Evolutionary conservation across 2,329 filamentous ascomycete genomes (phyloP).

Genomic region (Ceratocystis variospora): DNA sequence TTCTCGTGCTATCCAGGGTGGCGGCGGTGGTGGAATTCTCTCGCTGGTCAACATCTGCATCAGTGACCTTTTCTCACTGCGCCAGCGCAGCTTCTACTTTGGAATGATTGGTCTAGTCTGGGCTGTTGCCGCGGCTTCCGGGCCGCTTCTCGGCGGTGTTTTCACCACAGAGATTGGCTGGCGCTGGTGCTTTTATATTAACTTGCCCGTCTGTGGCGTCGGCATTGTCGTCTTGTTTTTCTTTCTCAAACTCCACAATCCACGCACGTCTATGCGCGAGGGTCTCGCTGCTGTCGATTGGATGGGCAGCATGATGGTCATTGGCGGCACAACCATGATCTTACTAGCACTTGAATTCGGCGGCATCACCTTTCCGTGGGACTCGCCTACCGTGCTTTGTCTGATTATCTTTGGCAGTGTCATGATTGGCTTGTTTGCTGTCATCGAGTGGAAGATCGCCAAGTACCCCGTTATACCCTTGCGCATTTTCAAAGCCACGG

Average conservation of each 20-base stretch:
- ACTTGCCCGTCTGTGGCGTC: conserved; percentile 37
- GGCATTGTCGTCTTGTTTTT: conserved; percentile 40
- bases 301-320: conserved; percentile 43
- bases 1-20: conserved; percentile 42
- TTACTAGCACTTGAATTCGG: conserved; percentile 78
- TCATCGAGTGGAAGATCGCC: conserved; percentile 61
- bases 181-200: conserved; percentile 60
- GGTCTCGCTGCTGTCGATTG: conserved; percentile 52
- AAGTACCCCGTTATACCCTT: conserved; percentile 67
- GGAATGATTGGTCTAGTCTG: conserved; percentile 42
- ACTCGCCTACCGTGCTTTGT: conserved; percentile 59
- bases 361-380: conserved; percentile 62
- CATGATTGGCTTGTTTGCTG: conserved; percentile 49
- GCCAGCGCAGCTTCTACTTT: conserved; percentile 39
- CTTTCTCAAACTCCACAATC: conserved; percentile 55
- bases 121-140: conserved; percentile 51
- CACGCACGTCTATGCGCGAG: conserved; percentile 45
- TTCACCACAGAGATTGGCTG: conserved; percentile 52
- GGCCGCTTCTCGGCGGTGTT: conserved; percentile 53
- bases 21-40: conserved; percentile 44
- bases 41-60: conserved; percentile 47
- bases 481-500: conserved; percentile 50
- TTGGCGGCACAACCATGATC: conserved; percentile 72
- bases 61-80: conserved; percentile 41
- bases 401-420: conserved; percentile 60